These are phyloP conservation scores for Euclidium syriacum DNA, from an alignment of 345 rosid species.

Conservation along the genomic window DNA sequence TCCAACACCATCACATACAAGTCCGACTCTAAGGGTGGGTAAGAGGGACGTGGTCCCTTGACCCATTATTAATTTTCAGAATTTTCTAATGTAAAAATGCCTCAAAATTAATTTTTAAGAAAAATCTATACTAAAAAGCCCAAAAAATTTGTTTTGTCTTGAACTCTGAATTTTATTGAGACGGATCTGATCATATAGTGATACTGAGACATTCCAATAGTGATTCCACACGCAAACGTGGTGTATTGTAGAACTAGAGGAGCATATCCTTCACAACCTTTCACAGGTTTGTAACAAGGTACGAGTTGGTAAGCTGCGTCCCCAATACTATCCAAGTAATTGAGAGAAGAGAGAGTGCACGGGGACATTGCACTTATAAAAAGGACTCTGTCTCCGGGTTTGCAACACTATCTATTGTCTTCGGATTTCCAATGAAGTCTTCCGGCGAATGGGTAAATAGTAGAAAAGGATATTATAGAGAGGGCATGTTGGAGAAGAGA, in stretches of 20 bases:
- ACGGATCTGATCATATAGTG: no score
- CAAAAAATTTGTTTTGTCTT: no score
- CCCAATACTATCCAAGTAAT: constrained; percentile 32
- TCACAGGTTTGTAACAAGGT: constrained; percentile 1
- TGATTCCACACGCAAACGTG: constrained; percentile 42
- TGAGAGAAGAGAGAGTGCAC: constrained; percentile 35
- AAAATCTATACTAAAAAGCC: no score
- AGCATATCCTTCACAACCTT: neutral
- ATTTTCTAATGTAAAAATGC: no score
- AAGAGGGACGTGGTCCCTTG: no score
- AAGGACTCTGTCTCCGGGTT: constrained; percentile 44
- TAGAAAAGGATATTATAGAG: constrained; percentile 34
- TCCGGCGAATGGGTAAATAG: constrained; percentile 52
- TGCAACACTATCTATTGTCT: constrained; percentile 33
- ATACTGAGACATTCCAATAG: constrained; percentile 40
- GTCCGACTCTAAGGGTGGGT: no score
- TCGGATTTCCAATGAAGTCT: constrained; percentile 35
- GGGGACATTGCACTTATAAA: constrained; percentile 36
- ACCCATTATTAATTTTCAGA: no score
- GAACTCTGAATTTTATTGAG: no score
- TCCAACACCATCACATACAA: constrained; percentile 50
- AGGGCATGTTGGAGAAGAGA: constrained; percentile 35
- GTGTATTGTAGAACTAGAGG: constrained; percentile 39
- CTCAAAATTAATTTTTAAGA: no score
- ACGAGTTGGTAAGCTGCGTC: constrained; percentile 25